Conservation (phyloP, 2,329 filamentous ascomycete genomes). For the Claviceps humidiphila region DNA sequence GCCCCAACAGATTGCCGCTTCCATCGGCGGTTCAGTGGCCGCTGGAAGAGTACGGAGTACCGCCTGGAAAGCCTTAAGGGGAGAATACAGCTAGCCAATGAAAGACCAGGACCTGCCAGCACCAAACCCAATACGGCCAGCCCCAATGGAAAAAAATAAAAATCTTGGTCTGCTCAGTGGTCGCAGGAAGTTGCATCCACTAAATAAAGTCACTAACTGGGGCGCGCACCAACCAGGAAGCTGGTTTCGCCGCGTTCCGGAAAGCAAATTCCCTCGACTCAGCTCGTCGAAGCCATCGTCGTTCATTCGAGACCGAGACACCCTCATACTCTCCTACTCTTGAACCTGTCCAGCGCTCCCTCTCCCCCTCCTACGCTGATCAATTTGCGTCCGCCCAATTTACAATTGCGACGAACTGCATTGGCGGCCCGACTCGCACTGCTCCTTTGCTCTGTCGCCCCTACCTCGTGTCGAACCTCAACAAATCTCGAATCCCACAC, state of each 20-base stretch:
- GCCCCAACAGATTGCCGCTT: conserved; percentile 1
- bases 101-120: not conserved
- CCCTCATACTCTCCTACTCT: conserved; percentile 1
- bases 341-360: not conserved
- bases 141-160: conserved; percentile 10
- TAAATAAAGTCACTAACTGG: not conserved
- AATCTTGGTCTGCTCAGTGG: conserved; percentile 3
- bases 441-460: conserved; percentile 1
- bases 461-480: conserved; percentile 3
- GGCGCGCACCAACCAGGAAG: conserved; percentile 6
- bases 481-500: conserved; percentile 4
- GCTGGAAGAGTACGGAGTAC: too few species aligned
- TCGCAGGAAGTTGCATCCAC: conserved; percentile 1
- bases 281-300: conserved; percentile 6
- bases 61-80: not conserved
- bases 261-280: conserved; percentile 11
- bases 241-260: conserved; percentile 9
- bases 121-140: not conserved
- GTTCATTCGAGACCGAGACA: conserved; percentile 2
- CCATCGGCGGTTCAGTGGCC: too few species aligned
- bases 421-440: conserved; percentile 8
- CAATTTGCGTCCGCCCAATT: not conserved
- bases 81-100: not conserved
- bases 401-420: conserved; percentile 5
- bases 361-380: not conserved